Conservation (phyloP, 805 yeast species). For the Kockiozyma suomiensis region DNA sequence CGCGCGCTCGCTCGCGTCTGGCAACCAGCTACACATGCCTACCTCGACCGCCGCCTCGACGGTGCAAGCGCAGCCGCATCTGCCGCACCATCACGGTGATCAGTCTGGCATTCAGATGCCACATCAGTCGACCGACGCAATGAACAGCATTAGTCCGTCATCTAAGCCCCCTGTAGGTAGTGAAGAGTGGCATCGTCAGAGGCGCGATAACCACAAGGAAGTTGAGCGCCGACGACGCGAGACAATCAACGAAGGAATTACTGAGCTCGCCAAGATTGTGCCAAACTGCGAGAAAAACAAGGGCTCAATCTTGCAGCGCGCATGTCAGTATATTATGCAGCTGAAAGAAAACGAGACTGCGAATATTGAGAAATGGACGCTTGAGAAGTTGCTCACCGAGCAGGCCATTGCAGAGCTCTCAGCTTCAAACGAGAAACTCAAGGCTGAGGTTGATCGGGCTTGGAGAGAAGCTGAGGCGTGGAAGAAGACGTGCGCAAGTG, state of each 20-base stretch:
- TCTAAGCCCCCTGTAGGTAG: constrained; percentile 68
- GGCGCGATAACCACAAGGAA: constrained; percentile 91
- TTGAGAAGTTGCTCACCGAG: constrained; percentile 88
- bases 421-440: constrained; percentile 82
- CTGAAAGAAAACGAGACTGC: constrained; percentile 87
- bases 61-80: constrained; percentile 27
- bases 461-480: constrained; percentile 88
- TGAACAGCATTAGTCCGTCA: constrained; percentile 7
- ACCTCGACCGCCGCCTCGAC: constrained; percentile 11
- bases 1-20: constrained; percentile 15
- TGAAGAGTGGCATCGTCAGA: constrained; percentile 79
- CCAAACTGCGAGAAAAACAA: constrained; percentile 87
- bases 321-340: constrained; percentile 87
- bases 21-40: constrained; percentile 4
- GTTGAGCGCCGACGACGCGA: constrained; percentile 93
- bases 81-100: constrained; percentile 8
- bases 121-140: not conserved
- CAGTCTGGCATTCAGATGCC: constrained; percentile 2
- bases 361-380: constrained; percentile 91
- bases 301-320: constrained; percentile 83
- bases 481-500: constrained; percentile 53
- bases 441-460: constrained; percentile 84
- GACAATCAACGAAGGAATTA: constrained; percentile 83
- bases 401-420: constrained; percentile 87
- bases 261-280: constrained; percentile 71